Evolutionary conservation across 345 rosid species (phyloP).

Genomic region (Erodium maritimum): DNA sequence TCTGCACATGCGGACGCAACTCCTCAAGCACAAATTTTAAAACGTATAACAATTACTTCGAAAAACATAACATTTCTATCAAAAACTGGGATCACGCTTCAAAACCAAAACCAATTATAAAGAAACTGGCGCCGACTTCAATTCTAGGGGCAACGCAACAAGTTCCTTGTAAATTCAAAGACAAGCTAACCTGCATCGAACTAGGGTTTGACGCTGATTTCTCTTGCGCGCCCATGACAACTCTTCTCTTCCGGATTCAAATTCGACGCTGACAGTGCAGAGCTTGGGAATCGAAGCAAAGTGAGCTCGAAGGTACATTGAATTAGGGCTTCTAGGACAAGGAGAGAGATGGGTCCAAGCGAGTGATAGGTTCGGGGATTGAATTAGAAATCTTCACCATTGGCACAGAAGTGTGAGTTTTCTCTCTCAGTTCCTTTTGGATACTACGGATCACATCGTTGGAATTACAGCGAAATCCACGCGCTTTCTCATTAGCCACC

Average conservation of each 20-base stretch:
- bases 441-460: too few relatives aligned
- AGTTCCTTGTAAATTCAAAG: not conserved
- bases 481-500: too few relatives aligned
- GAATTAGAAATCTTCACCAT: slow-evolving; percentile 49
- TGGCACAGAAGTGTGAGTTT: slow-evolving; percentile 16
- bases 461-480: too few relatives aligned
- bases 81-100: not conserved
- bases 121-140: slow-evolving; percentile 2
- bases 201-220: slow-evolving; percentile 60
- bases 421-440: slow-evolving; percentile 9
- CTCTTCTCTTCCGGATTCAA: slow-evolving; percentile 22
- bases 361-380: slow-evolving; percentile 13
- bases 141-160: slow-evolving; percentile 11
- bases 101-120: not conserved
- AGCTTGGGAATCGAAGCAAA: slow-evolving; percentile 2
- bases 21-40: not conserved
- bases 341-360: slow-evolving; percentile 11
- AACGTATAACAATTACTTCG: not conserved
- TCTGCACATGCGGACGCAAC: not conserved
- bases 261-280: slow-evolving; percentile 16
- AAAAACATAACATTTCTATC: not conserved
- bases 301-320: slow-evolving; percentile 1
- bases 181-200: slow-evolving; percentile 72
- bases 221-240: slow-evolving; percentile 73
- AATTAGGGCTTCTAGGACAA: slow-evolving; percentile 45